Conservation (phyloP, 345 rosid genomes). For the Clarkia xantiana region DNA sequence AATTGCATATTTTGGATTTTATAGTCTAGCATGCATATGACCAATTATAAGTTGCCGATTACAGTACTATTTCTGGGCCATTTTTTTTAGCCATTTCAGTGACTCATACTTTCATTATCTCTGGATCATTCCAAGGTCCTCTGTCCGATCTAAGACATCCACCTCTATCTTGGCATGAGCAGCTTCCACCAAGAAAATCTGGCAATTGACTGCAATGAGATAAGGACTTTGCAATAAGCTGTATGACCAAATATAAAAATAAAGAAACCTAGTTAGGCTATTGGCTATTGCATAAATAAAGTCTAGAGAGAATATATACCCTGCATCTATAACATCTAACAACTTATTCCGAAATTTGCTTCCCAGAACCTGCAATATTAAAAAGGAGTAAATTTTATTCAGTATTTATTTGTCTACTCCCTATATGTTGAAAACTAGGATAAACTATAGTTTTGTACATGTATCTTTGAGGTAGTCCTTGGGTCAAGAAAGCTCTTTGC, state of each 20-base stretch:
- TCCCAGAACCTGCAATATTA: slow-evolving; percentile 59
- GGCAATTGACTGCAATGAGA: slow-evolving; percentile 69
- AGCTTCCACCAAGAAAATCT: slow-evolving; percentile 84
- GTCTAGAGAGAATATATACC: slow-evolving; percentile 25
- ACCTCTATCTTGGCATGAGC: slow-evolving; percentile 63
- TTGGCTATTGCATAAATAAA: background rate
- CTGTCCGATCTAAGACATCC: slow-evolving; percentile 73
- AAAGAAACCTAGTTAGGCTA: background rate
- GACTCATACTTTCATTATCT: slow-evolving; percentile 64
- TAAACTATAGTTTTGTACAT: slow-evolving; percentile 23
- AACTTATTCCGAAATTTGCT: slow-evolving; percentile 55
- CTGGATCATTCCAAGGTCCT: slow-evolving; percentile 89
- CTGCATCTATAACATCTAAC: slow-evolving; percentile 68
- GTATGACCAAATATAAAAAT: slow-evolving; percentile 3
- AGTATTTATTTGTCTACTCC: background rate
- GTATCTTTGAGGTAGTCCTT: slow-evolving; percentile 75
- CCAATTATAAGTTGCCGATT: too few species aligned
- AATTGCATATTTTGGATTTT: too few species aligned
- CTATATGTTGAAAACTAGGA: background rate
- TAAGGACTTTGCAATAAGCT: slow-evolving; percentile 9
- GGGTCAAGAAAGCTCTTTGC: slow-evolving; percentile 87
- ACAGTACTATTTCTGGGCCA: background rate
- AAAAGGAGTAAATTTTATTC: slow-evolving; percentile 8
- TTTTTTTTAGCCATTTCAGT: background rate
- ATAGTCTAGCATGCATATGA: too few species aligned